These are phyloP conservation scores for Erucastrum elatum DNA, from an alignment of 345 rosid species.

Conservation along the genomic window DNA sequence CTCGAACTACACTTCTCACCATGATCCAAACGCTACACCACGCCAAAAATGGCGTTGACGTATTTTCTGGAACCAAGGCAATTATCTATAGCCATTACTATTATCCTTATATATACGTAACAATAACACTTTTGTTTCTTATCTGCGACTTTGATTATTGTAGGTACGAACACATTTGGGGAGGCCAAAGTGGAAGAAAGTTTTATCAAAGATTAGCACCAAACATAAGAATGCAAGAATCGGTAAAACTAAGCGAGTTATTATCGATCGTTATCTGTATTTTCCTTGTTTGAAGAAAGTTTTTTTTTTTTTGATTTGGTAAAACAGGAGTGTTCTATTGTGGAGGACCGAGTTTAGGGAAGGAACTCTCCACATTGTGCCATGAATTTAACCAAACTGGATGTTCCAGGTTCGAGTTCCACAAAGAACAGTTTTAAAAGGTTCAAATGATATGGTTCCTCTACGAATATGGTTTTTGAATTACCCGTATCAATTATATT, in stretches of 20 bases:
- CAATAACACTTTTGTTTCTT: not conserved
- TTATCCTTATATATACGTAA: not conserved
- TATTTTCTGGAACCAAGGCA: slow-evolving; percentile 88
- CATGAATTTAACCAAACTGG: slow-evolving; percentile 37
- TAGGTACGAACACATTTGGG: slow-evolving; percentile 41
- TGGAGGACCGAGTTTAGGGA: slow-evolving; percentile 36
- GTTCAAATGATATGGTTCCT: not conserved
- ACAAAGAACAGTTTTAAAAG: slow-evolving; percentile 36
- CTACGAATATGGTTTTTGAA: not conserved
- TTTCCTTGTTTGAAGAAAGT: not conserved
- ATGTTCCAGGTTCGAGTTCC: slow-evolving; percentile 34
- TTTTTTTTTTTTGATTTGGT: not conserved
- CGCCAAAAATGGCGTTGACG: slow-evolving; percentile 91
- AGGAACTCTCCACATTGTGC: slow-evolving; percentile 36
- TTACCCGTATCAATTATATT: not conserved
- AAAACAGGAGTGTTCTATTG: slow-evolving; percentile 39
- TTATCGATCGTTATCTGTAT: not conserved
- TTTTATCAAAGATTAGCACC: slow-evolving; percentile 32
- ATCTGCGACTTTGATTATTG: not conserved
- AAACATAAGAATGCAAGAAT: slow-evolving; percentile 36
- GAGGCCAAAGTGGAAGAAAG: slow-evolving; percentile 42
- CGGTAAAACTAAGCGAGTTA: slow-evolving; percentile 3
- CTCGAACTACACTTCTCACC: slow-evolving; percentile 58
- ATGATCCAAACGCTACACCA: slow-evolving; percentile 95
- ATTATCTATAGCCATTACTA: slow-evolving; percentile 12